Evolutionary conservation across 164 flowering plant genomes (phyloP), one percentile per base, ranked within the genome.

Genomic region (Aristolochia fimbriata): DNA sequence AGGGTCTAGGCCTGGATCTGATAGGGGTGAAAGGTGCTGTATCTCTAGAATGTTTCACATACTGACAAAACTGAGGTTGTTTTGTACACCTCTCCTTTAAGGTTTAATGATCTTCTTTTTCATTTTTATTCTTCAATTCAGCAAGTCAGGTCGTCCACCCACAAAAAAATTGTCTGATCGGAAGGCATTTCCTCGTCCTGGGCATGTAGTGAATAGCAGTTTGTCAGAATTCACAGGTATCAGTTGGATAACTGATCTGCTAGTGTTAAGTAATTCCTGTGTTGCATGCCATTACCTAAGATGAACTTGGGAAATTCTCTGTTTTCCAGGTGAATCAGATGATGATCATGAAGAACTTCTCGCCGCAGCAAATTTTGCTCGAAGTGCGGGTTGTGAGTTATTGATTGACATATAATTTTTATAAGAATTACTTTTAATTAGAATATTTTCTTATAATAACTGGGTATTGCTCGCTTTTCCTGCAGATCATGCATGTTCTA

Each of bases 131-230:
- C 17, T 74, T 46, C 43, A 3, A 37, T 37, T 3, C 86, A 86
- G 96, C 64, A 86, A 83, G 72, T 62, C 87, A 9, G 96, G 96
- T 10, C 87, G 93, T 49, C 93, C 86, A 13, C 83, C 86, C 37
- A 67, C 78, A 20, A 88, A 82, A 61, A 88, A 86, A 78, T 55
- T 72, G n/a, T 74, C 79, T 31, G 91, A 83, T 45, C 81, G 83
- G 54, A 88, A 82, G 73, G 77, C 81, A 51, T 63, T 63, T 64
- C 48, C 74, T 63, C 93, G 86, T 47, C 75, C 76, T 62, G 83
- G 79, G 55, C 69, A 71, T 43, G 64, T 69, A 21, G 48, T 63
- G n/a, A 76, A 69, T 62, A 59, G 66, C 70, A 78, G 75, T 48
- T 73, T 85, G 19, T 74, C 82, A 43, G 86, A 82, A 68, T 69